Conservation (phyloP, 768 basidiomycete genomes). For the Melanogaster broomeanus region DNA sequence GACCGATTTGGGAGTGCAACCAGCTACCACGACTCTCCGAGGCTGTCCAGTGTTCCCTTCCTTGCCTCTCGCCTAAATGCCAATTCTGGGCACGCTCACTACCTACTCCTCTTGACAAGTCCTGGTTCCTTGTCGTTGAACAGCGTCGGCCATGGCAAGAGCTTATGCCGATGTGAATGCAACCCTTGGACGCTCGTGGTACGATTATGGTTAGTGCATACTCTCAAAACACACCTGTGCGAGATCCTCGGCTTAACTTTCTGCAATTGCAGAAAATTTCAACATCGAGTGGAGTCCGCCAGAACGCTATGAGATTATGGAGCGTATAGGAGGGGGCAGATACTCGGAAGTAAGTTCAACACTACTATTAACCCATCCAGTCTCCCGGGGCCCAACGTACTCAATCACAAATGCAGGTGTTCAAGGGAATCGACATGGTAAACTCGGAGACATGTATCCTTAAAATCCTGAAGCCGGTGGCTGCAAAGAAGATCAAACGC, state of each 20-base stretch:
- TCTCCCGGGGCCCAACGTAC: not conserved
- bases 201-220: slow-evolving; percentile 54
- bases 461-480: slow-evolving; percentile 76
- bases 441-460: slow-evolving; percentile 58
- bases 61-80: slow-evolving; percentile 28
- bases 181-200: slow-evolving; percentile 58
- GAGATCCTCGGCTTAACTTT: slow-evolving; percentile 1
- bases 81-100: slow-evolving; percentile 18
- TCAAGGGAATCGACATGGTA: slow-evolving; percentile 59
- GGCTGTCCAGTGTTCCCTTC: slow-evolving; percentile 19
- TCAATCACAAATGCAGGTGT: slow-evolving; percentile 41
- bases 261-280: slow-evolving; percentile 50
- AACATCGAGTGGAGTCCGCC: slow-evolving; percentile 65
- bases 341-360: slow-evolving; percentile 55
- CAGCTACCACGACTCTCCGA: slow-evolving; percentile 6
- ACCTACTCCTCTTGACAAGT: slow-evolving; percentile 17
- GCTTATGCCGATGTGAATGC: slow-evolving; percentile 61
- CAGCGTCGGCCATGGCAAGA: slow-evolving; percentile 41
- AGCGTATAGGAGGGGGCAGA: slow-evolving; percentile 64
- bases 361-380: not conserved
- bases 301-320: slow-evolving; percentile 66
- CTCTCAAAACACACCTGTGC: not conserved
- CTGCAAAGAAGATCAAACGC: slow-evolving; percentile 65
- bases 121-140: slow-evolving; percentile 16
- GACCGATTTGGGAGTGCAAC: slow-evolving; percentile 10